Evolutionary conservation across 257 asterid species (phyloP).

Genomic region (Solanum lycopersicoides): DNA sequence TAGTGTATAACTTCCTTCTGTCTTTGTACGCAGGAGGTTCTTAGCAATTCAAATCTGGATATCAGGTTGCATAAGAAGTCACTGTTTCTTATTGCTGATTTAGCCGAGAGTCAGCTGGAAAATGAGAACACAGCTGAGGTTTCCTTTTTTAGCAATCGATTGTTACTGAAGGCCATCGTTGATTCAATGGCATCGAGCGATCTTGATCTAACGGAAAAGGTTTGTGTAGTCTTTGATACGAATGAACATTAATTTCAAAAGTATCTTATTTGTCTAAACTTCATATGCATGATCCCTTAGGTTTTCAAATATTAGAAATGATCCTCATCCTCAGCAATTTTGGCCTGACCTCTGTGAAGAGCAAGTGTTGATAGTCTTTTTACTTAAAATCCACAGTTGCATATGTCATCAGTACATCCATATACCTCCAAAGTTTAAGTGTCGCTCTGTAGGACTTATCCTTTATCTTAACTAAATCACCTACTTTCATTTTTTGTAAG

Average conservation of each 20-base stretch:
- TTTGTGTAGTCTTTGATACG: constrained; percentile 5
- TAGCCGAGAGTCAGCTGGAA: constrained; percentile 46
- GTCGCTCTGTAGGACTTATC: neutral
- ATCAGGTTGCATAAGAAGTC: constrained; percentile 59
- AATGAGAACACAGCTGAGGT: constrained; percentile 13
- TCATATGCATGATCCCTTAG: neutral
- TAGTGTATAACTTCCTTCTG: neutral
- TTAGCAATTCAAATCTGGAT: constrained; percentile 62
- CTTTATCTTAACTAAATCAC: neutral
- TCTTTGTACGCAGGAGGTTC: constrained; percentile 38
- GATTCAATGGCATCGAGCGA: constrained; percentile 45
- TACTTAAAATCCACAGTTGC: neutral
- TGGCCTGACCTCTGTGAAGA: neutral
- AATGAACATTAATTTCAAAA: neutral
- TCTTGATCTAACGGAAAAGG: constrained; percentile 93
- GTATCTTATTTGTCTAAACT: neutral
- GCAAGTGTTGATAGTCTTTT: neutral
- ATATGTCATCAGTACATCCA: neutral
- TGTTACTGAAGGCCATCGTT: constrained; percentile 55
- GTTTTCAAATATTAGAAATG: neutral
- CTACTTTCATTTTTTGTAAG: neutral
- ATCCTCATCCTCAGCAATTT: neutral
- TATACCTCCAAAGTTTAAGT: neutral
- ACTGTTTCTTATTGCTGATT: constrained; percentile 55
- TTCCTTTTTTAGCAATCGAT: constrained; percentile 42